Evolutionary conservation across 2,329 filamentous ascomycete genomes (phyloP), one percentile per base, ranked within the genome.

Genomic region (Venturia effusa): DNA sequence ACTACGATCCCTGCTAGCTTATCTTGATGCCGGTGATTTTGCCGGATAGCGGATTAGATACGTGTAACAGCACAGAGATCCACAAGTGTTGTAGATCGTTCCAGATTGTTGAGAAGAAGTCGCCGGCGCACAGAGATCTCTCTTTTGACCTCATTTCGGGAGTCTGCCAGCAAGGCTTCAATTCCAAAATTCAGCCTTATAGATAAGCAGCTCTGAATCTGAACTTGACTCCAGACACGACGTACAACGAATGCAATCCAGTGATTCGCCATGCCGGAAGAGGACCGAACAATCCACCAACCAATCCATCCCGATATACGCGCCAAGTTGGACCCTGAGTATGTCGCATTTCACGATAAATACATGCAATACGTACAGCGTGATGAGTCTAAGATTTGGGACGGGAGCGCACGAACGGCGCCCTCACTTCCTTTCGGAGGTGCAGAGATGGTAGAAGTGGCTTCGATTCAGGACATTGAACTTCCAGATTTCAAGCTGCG

Each of bases 321-420:
- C 17, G 62, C 66, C 4, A 62, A 59, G 6, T 70, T 78, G 1
- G 75, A 77, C 67, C 72, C 74, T 8, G 72, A 77, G 63, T 77
- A 77, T 48, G 72, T 75, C 27, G 68, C 69, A 27, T 72, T 76
- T 54, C 75, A 77, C 64, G 74, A 77, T 40, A 62, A 71, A 43
- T 66, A 74, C 66, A 64, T 77, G 24, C 75, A 76, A 59, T 76
- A 74, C 62, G 68, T 77, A 43, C 67, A 68, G 24, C 73, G 73
- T 0, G 72, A 73, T 39, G 74, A 78, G 61, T 63, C 66, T 19
- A 69, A 67, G 32, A 65, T 64, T 4, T 78, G 76, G 76, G 71
- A 75, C 61, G 68, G 68, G 2, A 69, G 67, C 1, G 69, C 68
- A 8, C 69, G 74, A 10, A 68, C 62, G 3, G 64, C 66, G 19